Evolutionary conservation across 2,329 filamentous ascomycete genomes (phyloP).

Genomic region (Ceratocystis cubensis): DNA sequence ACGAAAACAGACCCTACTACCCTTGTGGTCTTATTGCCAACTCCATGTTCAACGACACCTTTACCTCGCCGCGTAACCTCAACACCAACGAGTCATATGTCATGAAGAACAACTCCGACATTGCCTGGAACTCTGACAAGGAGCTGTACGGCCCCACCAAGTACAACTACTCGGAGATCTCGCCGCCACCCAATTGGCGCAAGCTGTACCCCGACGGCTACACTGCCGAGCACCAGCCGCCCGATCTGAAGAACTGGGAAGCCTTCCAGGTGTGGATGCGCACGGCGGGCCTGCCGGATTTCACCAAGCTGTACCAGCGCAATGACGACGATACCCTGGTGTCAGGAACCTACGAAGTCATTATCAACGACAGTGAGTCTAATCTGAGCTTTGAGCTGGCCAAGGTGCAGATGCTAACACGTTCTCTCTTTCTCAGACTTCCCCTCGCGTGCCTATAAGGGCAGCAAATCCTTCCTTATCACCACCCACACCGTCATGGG

Average conservation of each 20-base stretch:
- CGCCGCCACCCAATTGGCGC: constrained; percentile 79
- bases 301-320: constrained; percentile 82
- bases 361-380: constrained; percentile 64
- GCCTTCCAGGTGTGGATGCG: constrained; percentile 98
- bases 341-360: constrained; percentile 60
- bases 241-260: constrained; percentile 62
- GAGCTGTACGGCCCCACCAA: constrained; percentile 61
- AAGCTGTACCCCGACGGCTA: constrained; percentile 59
- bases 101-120: constrained; percentile 63
- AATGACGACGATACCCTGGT: constrained; percentile 61
- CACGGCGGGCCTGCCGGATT: constrained; percentile 81
- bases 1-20: constrained; percentile 59
- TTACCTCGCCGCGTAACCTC: constrained; percentile 50
- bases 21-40: constrained; percentile 95
- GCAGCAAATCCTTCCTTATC: constrained; percentile 80
- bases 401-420: not conserved
- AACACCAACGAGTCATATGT: constrained; percentile 48
- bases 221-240: constrained; percentile 49
- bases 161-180: constrained; percentile 52
- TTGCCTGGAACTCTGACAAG: constrained; percentile 77
- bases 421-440: constrained; percentile 49
- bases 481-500: constrained; percentile 87
- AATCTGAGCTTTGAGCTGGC: not conserved
- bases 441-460: constrained; percentile 62
- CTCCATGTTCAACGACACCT: constrained; percentile 92